These are phyloP conservation scores for Neurospora sp. DNA, from an alignment of 2,329 filamentous ascomycete genomes.

Conservation along the genomic window DNA sequence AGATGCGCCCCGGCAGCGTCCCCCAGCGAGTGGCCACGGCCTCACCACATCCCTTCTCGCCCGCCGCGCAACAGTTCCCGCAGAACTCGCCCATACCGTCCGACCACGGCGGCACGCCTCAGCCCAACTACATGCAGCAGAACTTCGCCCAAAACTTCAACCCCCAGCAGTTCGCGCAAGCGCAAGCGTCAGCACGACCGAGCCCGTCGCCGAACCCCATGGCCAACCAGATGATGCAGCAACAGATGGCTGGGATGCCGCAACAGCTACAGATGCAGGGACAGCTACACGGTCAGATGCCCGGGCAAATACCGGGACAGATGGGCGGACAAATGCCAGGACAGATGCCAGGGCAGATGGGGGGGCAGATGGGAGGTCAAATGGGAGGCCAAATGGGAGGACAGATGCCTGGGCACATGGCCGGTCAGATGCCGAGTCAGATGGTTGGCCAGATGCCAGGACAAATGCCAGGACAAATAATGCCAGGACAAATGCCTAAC, in stretches of 20 bases:
- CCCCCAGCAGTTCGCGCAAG: conserved; percentile 47
- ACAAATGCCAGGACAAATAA: conserved; percentile 2
- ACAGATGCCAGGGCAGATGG: conserved; percentile 6
- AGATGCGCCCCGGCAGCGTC: conserved; percentile 59
- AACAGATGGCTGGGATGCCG: conserved; percentile 35
- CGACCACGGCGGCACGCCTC: conserved; percentile 65
- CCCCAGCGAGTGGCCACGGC: conserved; percentile 80
- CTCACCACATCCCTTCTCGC: conserved; percentile 85
- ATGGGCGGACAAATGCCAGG: conserved; percentile 28
- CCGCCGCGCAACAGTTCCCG: conserved; percentile 60
- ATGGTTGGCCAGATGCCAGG: conserved; percentile 10
- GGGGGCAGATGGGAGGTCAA: conserved; percentile 14
- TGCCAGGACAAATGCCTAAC: neutral
- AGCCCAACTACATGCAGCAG: conserved; percentile 58
- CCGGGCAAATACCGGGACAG: conserved; percentile 17
- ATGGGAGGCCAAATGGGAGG: conserved; percentile 29
- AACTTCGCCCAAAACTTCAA: conserved; percentile 50
- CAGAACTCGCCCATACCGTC: conserved; percentile 70
- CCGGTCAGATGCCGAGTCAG: conserved; percentile 23
- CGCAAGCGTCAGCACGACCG: conserved; percentile 46
- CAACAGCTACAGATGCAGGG: conserved; percentile 27
- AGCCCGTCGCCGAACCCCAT: conserved; percentile 45
- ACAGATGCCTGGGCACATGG: conserved; percentile 28
- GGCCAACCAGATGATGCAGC: conserved; percentile 44
- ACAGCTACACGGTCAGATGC: conserved; percentile 31